phyloP scores from a whole-genome alignment of 2,329 filamentous ascomycete species.

The Myriosclerotinia duriaeana region DNA sequence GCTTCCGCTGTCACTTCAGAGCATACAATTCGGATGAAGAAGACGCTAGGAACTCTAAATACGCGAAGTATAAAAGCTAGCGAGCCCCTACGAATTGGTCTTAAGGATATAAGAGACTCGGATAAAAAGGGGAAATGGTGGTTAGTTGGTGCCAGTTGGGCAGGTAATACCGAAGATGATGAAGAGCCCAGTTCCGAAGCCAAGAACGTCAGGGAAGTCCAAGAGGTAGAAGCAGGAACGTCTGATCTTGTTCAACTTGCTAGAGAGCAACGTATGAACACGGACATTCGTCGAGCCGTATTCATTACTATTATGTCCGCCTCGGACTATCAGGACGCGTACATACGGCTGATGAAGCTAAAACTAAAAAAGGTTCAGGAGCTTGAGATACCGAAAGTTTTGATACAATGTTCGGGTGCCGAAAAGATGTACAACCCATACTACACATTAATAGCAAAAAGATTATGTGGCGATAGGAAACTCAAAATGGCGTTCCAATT shows the following conservation, averaged over 20 bases:
- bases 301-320: conserved; percentile 89
- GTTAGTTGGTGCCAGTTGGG: conserved; percentile 94
- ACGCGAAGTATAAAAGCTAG: conserved; percentile 65
- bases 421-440: conserved; percentile 89
- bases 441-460: conserved; percentile 81
- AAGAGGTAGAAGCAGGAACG: conserved; percentile 38
- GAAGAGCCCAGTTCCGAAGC: conserved; percentile 34
- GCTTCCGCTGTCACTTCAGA: conserved; percentile 74
- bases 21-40: conserved; percentile 85
- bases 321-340: conserved; percentile 79
- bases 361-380: conserved; percentile 83
- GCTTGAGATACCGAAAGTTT: conserved; percentile 79
- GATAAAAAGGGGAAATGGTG: conserved; percentile 96
- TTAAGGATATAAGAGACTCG: conserved; percentile 78
- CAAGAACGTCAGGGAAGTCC: conserved; percentile 31
- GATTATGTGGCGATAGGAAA: conserved; percentile 72
- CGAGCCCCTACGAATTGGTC: conserved; percentile 77
- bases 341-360: conserved; percentile 75
- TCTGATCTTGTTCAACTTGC: conserved; percentile 42
- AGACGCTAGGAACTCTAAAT: conserved; percentile 77
- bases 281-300: conserved; percentile 59
- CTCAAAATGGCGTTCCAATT: conserved; percentile 85
- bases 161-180: conserved; percentile 43
- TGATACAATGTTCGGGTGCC: conserved; percentile 81
- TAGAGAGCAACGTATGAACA: conserved; percentile 42